Evolutionary conservation across 106 monocot species (phyloP), one percentile per base, ranked within the genome.

Genomic region (Dendrobium officinale): DNA sequence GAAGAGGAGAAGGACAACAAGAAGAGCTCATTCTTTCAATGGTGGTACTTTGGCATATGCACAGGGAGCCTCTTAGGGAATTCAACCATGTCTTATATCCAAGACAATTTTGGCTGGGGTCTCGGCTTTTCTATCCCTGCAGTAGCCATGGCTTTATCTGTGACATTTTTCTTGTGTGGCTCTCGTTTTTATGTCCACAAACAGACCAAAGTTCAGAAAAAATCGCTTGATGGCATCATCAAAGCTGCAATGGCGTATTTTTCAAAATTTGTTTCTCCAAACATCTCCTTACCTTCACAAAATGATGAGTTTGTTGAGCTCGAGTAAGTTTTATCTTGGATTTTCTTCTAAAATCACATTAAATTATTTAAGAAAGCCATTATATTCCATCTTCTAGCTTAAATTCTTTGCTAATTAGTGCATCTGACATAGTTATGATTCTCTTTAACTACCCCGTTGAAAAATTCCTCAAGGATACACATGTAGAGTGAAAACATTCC

Each of bases 31-130:
- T 98, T 95, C 83, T 98, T 98, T 83, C 91, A 95, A 72, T 98
- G 98, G 92, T 98, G 98, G 98, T 98, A 98, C 85, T 92, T 98
- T 19, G 98, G 98, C 33, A 87, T 98, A 5, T 95, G 95, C 83
- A 88, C 84, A 27, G 98, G 98, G 9, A 95, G 94, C 77, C 86
- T 95, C 40, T 73, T 95, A 74, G 98, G 98, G 5, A 95, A 92
- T 70, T 88, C 91, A 3, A 64, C 88, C 81, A 95, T 95, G 91
- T 87, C 98, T 5, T 98, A 98, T 68, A 75, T 98, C 43, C 98
- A 98, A 80, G 98, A 98, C 78, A 88, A 80, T 9, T 43, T 88
- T 2, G 91, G 98, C 4, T 98, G 98, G 98, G 88, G 82, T 0
- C 55, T 92, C 24, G 98, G 98, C 0, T 98, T 98, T 54, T 88